Evolutionary conservation across 345 rosid species (phyloP).

Genomic region (Brassica incana): DNA sequence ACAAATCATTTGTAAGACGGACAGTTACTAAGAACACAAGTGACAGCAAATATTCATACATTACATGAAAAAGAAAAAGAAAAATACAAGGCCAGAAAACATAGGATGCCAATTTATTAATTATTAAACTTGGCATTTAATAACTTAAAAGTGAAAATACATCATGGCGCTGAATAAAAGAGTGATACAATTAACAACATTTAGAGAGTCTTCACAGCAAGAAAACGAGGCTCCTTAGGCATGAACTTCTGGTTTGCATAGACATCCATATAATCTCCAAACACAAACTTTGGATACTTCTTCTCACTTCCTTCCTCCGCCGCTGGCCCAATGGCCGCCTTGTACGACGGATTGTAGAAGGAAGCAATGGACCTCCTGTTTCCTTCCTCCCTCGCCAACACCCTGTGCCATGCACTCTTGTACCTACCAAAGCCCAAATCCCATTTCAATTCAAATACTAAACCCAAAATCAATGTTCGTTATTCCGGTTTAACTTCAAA

Average conservation of each 20-base stretch:
- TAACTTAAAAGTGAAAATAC: conserved; percentile 1
- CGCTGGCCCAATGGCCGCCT: conserved; percentile 80
- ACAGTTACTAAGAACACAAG: conserved; percentile 8
- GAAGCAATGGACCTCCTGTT: conserved; percentile 87
- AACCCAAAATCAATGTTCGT: neutral
- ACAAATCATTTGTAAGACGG: neutral
- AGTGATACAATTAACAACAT: conserved; percentile 19
- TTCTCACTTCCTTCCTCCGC: conserved; percentile 35
- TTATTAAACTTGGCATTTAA: conserved; percentile 28
- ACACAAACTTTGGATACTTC: conserved; percentile 71
- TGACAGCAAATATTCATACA: conserved; percentile 28
- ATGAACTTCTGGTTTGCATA: conserved; percentile 88
- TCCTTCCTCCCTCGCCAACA: conserved; percentile 50
- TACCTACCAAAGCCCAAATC: conserved; percentile 39
- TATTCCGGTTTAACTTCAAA: neutral
- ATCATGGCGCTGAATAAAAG: conserved; percentile 1
- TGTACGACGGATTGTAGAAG: conserved; percentile 75
- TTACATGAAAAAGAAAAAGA: conserved; percentile 1
- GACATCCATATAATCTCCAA: conserved; percentile 90
- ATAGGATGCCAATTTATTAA: conserved; percentile 19
- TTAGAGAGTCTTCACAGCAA: conserved; percentile 60
- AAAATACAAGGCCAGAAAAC: neutral
- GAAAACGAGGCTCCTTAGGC: conserved; percentile 85
- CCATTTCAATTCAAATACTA: neutral
- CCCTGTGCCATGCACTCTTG: conserved; percentile 90